phyloP scores from a whole-genome alignment of 129 eudicot species.

The Pittosporum tobira region DNA sequence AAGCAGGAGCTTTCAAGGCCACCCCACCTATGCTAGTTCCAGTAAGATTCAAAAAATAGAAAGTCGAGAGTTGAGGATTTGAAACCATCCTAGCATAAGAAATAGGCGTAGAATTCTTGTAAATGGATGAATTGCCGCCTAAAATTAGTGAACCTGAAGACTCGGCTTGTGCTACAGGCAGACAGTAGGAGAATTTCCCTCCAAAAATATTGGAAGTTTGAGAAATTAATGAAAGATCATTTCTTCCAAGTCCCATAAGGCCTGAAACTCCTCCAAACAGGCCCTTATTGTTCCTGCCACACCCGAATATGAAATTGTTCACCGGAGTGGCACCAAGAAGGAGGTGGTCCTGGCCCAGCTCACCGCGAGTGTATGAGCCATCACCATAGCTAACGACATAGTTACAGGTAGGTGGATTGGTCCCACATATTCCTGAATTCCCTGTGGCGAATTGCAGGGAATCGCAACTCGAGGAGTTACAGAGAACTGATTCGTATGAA shows the following conservation, averaged over 20 bases:
- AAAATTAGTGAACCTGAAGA: conserved; percentile 61
- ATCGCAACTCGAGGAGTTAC: conserved; percentile 58
- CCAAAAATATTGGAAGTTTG: conserved; percentile 53
- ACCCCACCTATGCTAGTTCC: conserved; percentile 70
- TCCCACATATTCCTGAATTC: conserved; percentile 40
- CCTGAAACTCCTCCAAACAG: conserved; percentile 81
- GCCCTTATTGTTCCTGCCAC: conserved; percentile 71
- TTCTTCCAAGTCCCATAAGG: conserved; percentile 80
- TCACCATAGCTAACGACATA: conserved; percentile 77
- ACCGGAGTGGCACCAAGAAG: conserved; percentile 37
- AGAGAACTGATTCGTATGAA: conserved; percentile 44
- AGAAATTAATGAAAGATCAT: conserved; percentile 56
- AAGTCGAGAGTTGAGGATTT: conserved; percentile 50
- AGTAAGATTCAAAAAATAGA: conserved; percentile 69
- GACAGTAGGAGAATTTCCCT: conserved; percentile 79
- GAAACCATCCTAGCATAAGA: conserved; percentile 52
- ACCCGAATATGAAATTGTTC: conserved; percentile 63
- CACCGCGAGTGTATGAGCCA: conserved; percentile 75
- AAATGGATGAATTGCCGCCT: conserved; percentile 45
- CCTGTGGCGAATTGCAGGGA: conserved; percentile 57
- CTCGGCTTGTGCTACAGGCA: conserved; percentile 49
- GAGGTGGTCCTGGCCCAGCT: conserved; percentile 44
- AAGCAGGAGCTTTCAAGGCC: conserved; percentile 35
- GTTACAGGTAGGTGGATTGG: conserved; percentile 37
- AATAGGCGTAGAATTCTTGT: conserved; percentile 52